Conservation (phyloP, 768 basidiomycete species). For the Mycena crocata region DNA sequence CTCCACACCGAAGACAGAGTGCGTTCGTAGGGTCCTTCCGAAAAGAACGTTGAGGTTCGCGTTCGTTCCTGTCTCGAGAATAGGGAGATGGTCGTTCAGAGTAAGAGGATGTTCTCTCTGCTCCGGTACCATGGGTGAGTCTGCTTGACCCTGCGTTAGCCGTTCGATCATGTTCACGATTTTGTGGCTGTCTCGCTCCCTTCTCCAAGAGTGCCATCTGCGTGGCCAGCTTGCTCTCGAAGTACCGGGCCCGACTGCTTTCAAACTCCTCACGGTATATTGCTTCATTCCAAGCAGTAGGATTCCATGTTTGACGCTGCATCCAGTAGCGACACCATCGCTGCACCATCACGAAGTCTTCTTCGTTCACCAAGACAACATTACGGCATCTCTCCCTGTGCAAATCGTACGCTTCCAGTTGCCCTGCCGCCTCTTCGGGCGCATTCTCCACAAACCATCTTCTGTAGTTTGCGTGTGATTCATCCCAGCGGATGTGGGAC, state of each 20-base stretch:
- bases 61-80: background rate
- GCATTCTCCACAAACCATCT: constrained; percentile 7
- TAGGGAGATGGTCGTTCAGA: background rate
- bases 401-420: constrained; percentile 9
- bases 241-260: background rate
- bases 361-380: background rate
- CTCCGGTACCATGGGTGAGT: no score
- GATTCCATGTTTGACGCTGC: constrained; percentile 5
- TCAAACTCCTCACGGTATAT: background rate
- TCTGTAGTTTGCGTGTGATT: background rate
- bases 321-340: background rate
- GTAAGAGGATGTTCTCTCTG: no score
- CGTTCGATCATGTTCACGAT: no score
- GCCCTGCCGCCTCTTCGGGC: background rate
- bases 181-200: background rate
- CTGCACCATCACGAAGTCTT: constrained; percentile 1
- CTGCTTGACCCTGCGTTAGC: no score
- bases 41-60: background rate
- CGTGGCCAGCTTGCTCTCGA: background rate
- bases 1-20: constrained; percentile 7
- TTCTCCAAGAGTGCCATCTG: background rate
- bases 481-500: background rate
- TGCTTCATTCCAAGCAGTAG: background rate
- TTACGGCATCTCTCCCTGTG: constrained; percentile 3
- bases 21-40: background rate